Evolutionary conservation across 1,284 basidiomycete genomes (phyloP), one percentile per base, ranked within the genome.

Genomic region (Sphagnurus paluster): DNA sequence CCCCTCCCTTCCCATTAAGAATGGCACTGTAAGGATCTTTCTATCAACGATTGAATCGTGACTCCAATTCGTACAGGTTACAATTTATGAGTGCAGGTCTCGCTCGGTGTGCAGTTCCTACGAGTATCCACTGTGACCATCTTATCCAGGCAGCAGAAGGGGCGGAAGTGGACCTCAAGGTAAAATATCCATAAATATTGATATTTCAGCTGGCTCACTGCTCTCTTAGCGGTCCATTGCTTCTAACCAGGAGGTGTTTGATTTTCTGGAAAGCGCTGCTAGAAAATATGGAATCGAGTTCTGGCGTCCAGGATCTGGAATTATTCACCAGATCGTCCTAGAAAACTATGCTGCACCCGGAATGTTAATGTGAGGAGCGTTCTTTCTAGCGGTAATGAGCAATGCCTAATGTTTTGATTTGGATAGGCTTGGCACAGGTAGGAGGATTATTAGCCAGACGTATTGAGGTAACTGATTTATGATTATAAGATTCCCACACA

Each of bases 61-160:
- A 44, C 17, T 32, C n/a, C 17, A 16, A n/a, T 9, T 4, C 28
- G 10, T 28, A 24, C 50, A 88, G 97, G 48, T 72, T 99, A 50
- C 97, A 99, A 71, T 99, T 99, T 70, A 98, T 98, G 92, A 98
- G 96, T 48, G 96, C 95, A 46, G 93, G 93, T 38, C 82, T 98
- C 42, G 72, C 84, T 30, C 79, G 79, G 53, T 91, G 88, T 58
- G 90, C 93, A 24, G 96, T 99, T 6, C 87, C 88, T 29, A 80
- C 84, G 5, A 77, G 90, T 73, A 79, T 98, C 67, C 97, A 99
- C 70, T 99, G 97, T 63, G 97, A 99, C 66, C 97, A 99, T 72
- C 79, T 98, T 35, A 97, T 95, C 48, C 91, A 93, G 67, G 93
- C 93, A n/a, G 77, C 76, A 26, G 77, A 86, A 51, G 94, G 94